Percentiles rank a stretch among this genome's conserved stretches.
phyloP scores from a whole-genome alignment of 306 rosid genomes.

The Cucurbita moschata region DNA sequence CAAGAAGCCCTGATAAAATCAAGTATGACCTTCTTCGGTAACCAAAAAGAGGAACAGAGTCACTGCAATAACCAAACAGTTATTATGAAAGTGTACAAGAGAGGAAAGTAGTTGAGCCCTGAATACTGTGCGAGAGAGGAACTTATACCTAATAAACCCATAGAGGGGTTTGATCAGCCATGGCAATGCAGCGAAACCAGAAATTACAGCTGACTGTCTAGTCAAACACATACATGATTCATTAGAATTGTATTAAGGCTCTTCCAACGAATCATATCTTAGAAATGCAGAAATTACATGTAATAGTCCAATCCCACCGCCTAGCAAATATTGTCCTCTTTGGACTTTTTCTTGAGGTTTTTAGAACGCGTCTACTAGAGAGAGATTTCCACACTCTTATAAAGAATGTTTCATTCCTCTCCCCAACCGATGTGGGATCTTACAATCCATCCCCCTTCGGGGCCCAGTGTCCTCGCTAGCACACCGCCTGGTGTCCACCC shows the following conservation, averaged over 20 bases:
- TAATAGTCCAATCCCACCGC: no score
- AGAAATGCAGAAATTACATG: not conserved
- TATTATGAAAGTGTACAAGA: not conserved
- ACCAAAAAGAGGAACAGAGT: constrained; percentile 94
- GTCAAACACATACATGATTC: constrained; percentile 23
- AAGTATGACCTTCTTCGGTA: constrained; percentile 93
- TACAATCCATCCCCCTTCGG: no score
- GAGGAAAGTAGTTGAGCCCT: not conserved
- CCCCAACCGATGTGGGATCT: no score
- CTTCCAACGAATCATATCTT: not conserved
- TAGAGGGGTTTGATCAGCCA: constrained; percentile 92
- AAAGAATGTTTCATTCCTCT: no score
- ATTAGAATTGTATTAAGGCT: constrained; percentile 12
- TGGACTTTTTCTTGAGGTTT: no score
- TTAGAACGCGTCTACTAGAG: no score
- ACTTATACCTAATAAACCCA: constrained; percentile 72
- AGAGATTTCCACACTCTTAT: no score
- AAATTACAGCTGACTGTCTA: constrained; percentile 98
- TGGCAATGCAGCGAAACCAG: constrained; percentile 74
- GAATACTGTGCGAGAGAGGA: not conserved
- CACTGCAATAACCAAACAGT: constrained; percentile 39
- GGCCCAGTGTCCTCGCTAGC: no score
- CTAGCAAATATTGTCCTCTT: no score
- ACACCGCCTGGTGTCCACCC: no score
- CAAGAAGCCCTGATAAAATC: constrained; percentile 88